Conservation (phyloP, 1,139 yeast genomes). For the Yamadazyma pseudoaaseri region DNA sequence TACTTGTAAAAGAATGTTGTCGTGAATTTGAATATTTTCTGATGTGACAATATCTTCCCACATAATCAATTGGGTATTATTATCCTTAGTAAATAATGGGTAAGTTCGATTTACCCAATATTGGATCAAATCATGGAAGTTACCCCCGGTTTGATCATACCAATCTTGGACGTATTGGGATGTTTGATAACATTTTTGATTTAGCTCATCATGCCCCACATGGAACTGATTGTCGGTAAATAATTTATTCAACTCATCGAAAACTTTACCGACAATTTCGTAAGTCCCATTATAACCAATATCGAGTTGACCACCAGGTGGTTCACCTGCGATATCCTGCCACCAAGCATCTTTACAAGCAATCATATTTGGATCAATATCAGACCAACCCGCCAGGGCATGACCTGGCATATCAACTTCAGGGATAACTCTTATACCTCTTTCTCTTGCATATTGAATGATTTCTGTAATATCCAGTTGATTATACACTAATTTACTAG, state of each 20-base stretch:
- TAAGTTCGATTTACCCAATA: conserved; percentile 38
- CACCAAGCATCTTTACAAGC: conserved; percentile 36
- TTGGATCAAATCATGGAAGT: conserved; percentile 29
- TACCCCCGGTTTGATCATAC: conserved; percentile 15
- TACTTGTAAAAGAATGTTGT: conserved; percentile 33
- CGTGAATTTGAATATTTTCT: conserved; percentile 21
- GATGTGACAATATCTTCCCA: conserved; percentile 48
- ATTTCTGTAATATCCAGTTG: conserved; percentile 30
- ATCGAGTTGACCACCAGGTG: conserved; percentile 49
- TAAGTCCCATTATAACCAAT: conserved; percentile 35
- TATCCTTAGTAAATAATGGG: conserved; percentile 30
- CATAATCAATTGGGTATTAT: conserved; percentile 33
- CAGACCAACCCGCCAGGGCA: conserved; percentile 44
- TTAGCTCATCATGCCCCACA: conserved; percentile 48
- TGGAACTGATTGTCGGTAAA: conserved; percentile 43
- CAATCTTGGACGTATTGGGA: conserved; percentile 16
- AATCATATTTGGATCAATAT: conserved; percentile 32
- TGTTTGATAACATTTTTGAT: conserved; percentile 34
- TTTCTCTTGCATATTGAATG: conserved; percentile 32
- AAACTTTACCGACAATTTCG: conserved; percentile 34
- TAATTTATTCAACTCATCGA: conserved; percentile 31
- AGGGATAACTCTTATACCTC: conserved; percentile 47
- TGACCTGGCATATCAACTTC: conserved; percentile 53
- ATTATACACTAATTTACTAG: conserved; percentile 32
- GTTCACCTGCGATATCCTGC: conserved; percentile 38